These are phyloP conservation scores for Phytophthora europaea DNA, from an alignment of 352 stramenopile genomes.

Conservation along the genomic window DNA sequence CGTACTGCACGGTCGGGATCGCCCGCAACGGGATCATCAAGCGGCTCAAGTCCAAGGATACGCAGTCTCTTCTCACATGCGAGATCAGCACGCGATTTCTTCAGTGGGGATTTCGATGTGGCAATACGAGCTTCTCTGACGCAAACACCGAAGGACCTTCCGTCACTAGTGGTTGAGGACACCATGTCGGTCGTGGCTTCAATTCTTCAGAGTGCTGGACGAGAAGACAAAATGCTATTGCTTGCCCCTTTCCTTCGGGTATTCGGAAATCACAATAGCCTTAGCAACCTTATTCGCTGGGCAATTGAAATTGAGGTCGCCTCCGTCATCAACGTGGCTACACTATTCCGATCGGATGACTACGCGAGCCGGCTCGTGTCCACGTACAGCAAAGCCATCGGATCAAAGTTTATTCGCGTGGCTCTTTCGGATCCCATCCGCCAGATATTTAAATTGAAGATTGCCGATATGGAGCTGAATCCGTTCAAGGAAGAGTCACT, in stretches of 20 bases:
- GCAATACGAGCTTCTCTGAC: slow-evolving; percentile 14
- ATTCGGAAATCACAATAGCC: slow-evolving; percentile 66
- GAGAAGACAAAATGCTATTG: slow-evolving; percentile 84
- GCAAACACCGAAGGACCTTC: slow-evolving; percentile 55
- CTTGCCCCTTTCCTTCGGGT: slow-evolving; percentile 71
- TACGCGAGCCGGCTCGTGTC: slow-evolving; percentile 79
- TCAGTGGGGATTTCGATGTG: slow-evolving; percentile 48
- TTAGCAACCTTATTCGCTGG: slow-evolving; percentile 76
- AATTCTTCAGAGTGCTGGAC: slow-evolving; percentile 76
- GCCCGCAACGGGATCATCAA: slow-evolving; percentile 14
- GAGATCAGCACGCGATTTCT: slow-evolving; percentile 56
- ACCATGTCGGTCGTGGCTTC: slow-evolving; percentile 79
- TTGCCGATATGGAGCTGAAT: slow-evolving; percentile 83
- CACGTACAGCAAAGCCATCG: slow-evolving; percentile 81
- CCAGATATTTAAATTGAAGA: slow-evolving; percentile 69
- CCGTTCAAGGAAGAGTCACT: slow-evolving; percentile 62
- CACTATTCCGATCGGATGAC: slow-evolving; percentile 83
- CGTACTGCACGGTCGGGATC: slow-evolving; percentile 31
- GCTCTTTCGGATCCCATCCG: slow-evolving; percentile 72
- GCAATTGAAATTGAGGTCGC: slow-evolving; percentile 82
- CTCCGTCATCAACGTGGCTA: slow-evolving; percentile 79
- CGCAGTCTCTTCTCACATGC: slow-evolving; percentile 51
- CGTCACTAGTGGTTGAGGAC: slow-evolving; percentile 69
- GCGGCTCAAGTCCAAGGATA: slow-evolving; percentile 36
- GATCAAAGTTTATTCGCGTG: slow-evolving; percentile 74